phyloP scores from a whole-genome alignment of 768 basidiomycete genomes.

The Leccinum rimulosum region DNA sequence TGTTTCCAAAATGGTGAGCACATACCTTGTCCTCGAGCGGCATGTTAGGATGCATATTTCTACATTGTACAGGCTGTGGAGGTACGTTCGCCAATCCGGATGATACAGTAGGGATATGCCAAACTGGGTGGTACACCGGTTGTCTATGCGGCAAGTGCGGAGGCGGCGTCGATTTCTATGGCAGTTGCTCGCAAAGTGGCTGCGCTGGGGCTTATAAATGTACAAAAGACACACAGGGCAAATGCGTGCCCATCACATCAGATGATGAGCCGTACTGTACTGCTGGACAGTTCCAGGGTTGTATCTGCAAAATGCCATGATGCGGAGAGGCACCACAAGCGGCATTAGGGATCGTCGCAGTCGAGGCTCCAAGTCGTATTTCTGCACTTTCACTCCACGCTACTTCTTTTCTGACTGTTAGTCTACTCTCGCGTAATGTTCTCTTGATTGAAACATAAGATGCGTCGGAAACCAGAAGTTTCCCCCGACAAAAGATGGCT shows the following conservation, averaged over 20 bases:
- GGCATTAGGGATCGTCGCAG: background rate
- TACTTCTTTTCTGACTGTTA: background rate
- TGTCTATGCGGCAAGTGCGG: background rate
- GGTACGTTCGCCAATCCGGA: background rate
- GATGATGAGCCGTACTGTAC: background rate
- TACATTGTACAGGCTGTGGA: background rate
- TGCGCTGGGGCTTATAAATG: background rate
- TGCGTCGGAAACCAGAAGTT: too few species aligned
- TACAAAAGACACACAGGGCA: too few species aligned
- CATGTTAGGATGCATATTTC: background rate
- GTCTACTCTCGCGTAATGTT: too few species aligned
- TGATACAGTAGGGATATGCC: background rate
- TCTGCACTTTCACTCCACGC: background rate
- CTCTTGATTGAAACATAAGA: too few species aligned
- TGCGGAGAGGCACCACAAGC: too few species aligned
- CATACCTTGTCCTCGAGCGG: background rate
- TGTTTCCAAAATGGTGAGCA: background rate
- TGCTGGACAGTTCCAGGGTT: background rate
- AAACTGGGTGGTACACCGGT: background rate
- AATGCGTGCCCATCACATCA: too few species aligned
- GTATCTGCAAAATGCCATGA: background rate
- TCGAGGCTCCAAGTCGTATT: background rate
- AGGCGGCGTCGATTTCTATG: background rate
- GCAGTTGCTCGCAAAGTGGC: background rate
- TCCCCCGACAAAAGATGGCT: too few species aligned